Evolutionary conservation across 1,139 yeast genomes (phyloP), one percentile per base, ranked within the genome.

Genomic region (Taphrina flavorubra): DNA sequence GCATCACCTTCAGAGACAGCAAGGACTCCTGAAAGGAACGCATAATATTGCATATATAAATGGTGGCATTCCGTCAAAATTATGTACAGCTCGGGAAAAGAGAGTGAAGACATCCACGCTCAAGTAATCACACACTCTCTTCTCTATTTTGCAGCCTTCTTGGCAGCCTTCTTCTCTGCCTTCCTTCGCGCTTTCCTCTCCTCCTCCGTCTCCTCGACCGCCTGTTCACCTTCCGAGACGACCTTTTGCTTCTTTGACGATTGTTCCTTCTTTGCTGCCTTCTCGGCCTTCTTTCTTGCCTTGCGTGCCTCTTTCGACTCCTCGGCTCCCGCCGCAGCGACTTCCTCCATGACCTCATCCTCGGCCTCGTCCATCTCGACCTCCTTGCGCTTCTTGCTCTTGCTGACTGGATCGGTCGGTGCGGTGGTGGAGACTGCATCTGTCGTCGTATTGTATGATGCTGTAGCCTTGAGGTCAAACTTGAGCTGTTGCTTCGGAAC

Each of bases 361-460:
- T 72, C 76, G 14, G 73, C 74, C 25, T 73, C 76, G 36, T 68
- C 75, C 46, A 68, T 72, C 55, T 73, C 75, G 60, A 71, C 71
- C 16, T 75, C 75, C 72, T 74, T 70, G 73, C 80, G 73, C 73
- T 76, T 74, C 69, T 72, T 71, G 40, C 69, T 67, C 70, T 70
- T 68, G 72, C 73, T 72, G 25, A 67, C 71, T 44, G 71, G 70
- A 16, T 76, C 78, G 47, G 74, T 59, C 14, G 61, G 63, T 14
- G 60, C 69, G 20, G 79, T 79, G 2, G 74, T 74, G 8, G 75
- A 77, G 25, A 73, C 71, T 70, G 92, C 87, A 79, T 92, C 97
- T 61, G 97, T 97, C 77, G 92, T 98, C 64, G 91, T 96, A 77
- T 92, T 94, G 82, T 94, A 94, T 70, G 95, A 90, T 80, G 89